A percentile compares a stretch with the other conserved stretches of the same genome.
Conservation (phyloP, 192 early-diverging fungal genomes). For the Spizellomyces sp. region DNA sequence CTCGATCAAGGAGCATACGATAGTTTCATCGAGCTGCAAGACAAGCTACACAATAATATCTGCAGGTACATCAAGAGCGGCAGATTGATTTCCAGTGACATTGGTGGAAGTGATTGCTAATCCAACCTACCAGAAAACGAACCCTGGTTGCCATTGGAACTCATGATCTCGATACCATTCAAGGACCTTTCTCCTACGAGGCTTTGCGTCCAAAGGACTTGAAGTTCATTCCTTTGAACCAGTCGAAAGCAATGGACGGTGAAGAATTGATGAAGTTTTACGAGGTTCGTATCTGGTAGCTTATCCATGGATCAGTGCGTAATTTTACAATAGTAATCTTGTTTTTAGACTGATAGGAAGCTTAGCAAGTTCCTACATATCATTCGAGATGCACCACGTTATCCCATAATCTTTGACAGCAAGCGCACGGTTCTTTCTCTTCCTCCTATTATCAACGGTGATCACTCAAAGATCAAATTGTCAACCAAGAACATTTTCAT, state of each 20-base stretch:
- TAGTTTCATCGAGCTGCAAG: slow-evolving; percentile 97
- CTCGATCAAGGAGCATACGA: slow-evolving; percentile 85
- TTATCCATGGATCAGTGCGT: background rate
- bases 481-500: slow-evolving; percentile 96
- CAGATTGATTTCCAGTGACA: background rate
- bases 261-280: slow-evolving; percentile 90
- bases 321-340: background rate
- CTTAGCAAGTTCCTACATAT: slow-evolving; percentile 90
- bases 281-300: slow-evolving; percentile 46
- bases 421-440: slow-evolving; percentile 85
- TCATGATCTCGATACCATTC: slow-evolving; percentile 93
- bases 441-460: slow-evolving; percentile 98
- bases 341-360: slow-evolving; percentile 67
- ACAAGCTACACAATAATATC: slow-evolving; percentile 98
- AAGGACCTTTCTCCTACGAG: slow-evolving; percentile 95
- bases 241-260: slow-evolving; percentile 83
- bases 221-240: slow-evolving; percentile 90
- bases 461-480: slow-evolving; percentile 96
- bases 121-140: slow-evolving; percentile 64
- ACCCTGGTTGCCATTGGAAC: slow-evolving; percentile 96
- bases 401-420: slow-evolving; percentile 89
- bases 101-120: background rate
- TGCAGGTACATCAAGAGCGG: slow-evolving; percentile 63
- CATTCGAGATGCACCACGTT: slow-evolving; percentile 87
- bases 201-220: slow-evolving; percentile 89